Evolutionary conservation across 139 green algal genomes (phyloP).

Genomic region (Yamagishiella unicocca): DNA sequence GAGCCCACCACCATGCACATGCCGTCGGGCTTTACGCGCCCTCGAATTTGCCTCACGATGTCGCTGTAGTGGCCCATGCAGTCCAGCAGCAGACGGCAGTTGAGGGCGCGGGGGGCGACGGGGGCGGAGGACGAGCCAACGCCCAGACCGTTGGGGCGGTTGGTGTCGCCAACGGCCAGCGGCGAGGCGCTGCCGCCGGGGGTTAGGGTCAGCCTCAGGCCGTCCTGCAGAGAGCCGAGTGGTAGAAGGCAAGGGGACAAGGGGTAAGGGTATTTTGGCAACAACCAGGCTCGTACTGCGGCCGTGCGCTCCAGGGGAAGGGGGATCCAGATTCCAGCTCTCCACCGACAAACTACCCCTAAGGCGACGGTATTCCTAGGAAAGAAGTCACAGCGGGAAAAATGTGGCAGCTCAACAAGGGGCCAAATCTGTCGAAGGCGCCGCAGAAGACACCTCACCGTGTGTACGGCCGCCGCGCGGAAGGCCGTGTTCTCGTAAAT

Average conservation of each 20-base stretch:
- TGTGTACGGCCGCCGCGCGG: conserved; percentile 38
- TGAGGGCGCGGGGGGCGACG: conserved; percentile 46
- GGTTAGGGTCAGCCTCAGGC: conserved; percentile 54
- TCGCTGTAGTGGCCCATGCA: conserved; percentile 92
- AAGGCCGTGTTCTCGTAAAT: conserved; percentile 74
- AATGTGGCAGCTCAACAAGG: too few relatives aligned
- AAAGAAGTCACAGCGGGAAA: too few relatives aligned
- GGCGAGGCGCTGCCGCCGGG: conserved; percentile 38
- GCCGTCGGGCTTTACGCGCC: conserved; percentile 79
- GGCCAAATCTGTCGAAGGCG: too few relatives aligned
- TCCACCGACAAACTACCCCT: too few relatives aligned
- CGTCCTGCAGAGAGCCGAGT: conserved; percentile 46
- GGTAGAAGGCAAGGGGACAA: not conserved
- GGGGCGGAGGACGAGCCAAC: not conserved
- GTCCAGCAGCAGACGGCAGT: conserved; percentile 85
- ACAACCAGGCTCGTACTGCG: too few relatives aligned
- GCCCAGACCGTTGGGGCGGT: conserved; percentile 63
- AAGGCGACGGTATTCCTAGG: too few relatives aligned
- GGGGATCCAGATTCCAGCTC: too few relatives aligned
- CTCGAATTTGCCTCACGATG: conserved; percentile 87
- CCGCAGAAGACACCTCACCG: too few relatives aligned
- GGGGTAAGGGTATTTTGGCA: not conserved
- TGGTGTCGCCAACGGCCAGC: conserved; percentile 66
- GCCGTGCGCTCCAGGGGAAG: too few relatives aligned
- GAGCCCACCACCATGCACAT: conserved; percentile 92